Conservation (phyloP, 1,284 basidiomycete genomes). For the Cutaneotrichosporon cavernicola region DNA sequence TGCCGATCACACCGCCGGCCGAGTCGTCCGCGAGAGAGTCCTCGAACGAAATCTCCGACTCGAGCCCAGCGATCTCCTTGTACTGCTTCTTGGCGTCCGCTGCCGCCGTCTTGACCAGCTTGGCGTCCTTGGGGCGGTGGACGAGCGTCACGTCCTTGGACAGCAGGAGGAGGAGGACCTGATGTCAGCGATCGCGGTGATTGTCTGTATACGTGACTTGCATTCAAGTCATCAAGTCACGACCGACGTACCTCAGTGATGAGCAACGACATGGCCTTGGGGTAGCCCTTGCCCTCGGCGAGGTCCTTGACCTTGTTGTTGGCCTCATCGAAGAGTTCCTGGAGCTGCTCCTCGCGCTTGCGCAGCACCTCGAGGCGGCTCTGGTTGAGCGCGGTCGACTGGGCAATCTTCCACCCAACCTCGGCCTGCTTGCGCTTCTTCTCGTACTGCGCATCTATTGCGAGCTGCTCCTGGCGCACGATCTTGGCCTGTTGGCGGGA, state of each 20-base stretch:
- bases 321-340: conserved; percentile 79
- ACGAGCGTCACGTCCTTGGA: conserved; percentile 61
- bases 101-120: conserved; percentile 41
- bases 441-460: conserved; percentile 86
- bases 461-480: conserved; percentile 87
- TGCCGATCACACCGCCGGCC: conserved; percentile 78
- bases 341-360: conserved; percentile 86
- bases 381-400: conserved; percentile 94
- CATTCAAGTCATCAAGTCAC: neutral
- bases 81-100: conserved; percentile 41
- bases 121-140: conserved; percentile 48
- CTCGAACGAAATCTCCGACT: conserved; percentile 64
- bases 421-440: conserved; percentile 92
- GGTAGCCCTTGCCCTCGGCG: conserved; percentile 69
- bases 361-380: conserved; percentile 88
- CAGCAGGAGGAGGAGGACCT: conserved; percentile 64
- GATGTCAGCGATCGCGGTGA: conserved; percentile 13
- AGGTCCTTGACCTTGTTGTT: conserved; percentile 66
- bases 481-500: conserved; percentile 71
- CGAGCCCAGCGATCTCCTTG: conserved; percentile 64
- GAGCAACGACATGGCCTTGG: conserved; percentile 72
- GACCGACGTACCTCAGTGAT: conserved; percentile 67
- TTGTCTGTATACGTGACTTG: neutral
- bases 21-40: conserved; percentile 70
- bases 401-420: conserved; percentile 90